These are phyloP conservation scores for Penicillium sp. DNA, from an alignment of 2,329 filamentous ascomycete species.

Conservation along the genomic window DNA sequence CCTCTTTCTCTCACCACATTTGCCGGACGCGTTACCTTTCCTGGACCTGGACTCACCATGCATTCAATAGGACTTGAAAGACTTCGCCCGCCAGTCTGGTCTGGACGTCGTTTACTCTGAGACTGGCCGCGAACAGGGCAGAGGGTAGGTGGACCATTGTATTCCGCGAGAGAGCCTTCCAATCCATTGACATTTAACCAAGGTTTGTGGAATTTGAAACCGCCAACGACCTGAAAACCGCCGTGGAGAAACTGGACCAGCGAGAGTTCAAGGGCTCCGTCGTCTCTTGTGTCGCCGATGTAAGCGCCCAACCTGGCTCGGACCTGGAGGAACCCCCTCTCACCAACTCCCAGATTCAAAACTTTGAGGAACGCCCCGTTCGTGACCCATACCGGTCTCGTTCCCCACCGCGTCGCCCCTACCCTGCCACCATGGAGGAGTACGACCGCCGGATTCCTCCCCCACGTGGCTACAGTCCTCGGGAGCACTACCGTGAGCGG, in stretches of 20 bases:
- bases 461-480: slow-evolving; percentile 79
- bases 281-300: slow-evolving; percentile 84
- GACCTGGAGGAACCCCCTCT: slow-evolving; percentile 22
- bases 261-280: slow-evolving; percentile 88
- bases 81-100: slow-evolving; percentile 95
- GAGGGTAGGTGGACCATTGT: slow-evolving; percentile 65
- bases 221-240: slow-evolving; percentile 79
- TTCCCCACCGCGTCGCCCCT: slow-evolving; percentile 65
- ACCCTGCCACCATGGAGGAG: slow-evolving; percentile 65
- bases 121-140: slow-evolving; percentile 86
- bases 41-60: slow-evolving; percentile 72
- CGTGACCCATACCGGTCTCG: slow-evolving; percentile 76
- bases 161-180: slow-evolving; percentile 17
- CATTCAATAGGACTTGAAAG: slow-evolving; percentile 96
- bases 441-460: slow-evolving; percentile 80
- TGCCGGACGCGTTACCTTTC: slow-evolving; percentile 27
- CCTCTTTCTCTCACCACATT: slow-evolving; percentile 3
- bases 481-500: slow-evolving; percentile 81
- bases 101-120: slow-evolving; percentile 98
- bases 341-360: slow-evolving; percentile 60
- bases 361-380: slow-evolving; percentile 64
- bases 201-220: slow-evolving; percentile 99
- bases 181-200: slow-evolving; percentile 28
- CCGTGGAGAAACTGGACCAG: slow-evolving; percentile 91
- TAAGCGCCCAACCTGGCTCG: slow-evolving; percentile 49